These are phyloP conservation scores for Tetradesmus obliquus DNA, from an alignment of 139 green algal species.

Conservation along the genomic window DNA sequence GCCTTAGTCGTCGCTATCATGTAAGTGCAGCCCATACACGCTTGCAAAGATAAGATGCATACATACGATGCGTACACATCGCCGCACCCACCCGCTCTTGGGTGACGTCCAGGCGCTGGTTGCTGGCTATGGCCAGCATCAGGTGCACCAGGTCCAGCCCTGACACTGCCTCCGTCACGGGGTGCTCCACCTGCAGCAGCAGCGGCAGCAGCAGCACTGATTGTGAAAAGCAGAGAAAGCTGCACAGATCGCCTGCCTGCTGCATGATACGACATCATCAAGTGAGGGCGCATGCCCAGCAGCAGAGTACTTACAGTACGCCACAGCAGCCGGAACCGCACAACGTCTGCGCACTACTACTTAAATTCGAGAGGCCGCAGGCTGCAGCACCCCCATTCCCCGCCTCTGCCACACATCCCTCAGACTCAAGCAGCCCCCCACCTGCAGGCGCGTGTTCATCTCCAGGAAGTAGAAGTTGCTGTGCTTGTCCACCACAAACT, in stretches of 20 bases:
- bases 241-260: not conserved
- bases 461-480: slow-evolving; percentile 95
- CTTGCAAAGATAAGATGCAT: not conserved
- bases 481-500: slow-evolving; percentile 94
- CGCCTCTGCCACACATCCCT: too few relatives aligned
- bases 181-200: slow-evolving; percentile 85
- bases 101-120: slow-evolving; percentile 56
- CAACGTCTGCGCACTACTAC: too few relatives aligned
- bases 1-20: not conserved
- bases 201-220: too few relatives aligned
- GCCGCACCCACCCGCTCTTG: slow-evolving; percentile 57
- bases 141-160: slow-evolving; percentile 90
- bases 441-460: slow-evolving; percentile 97
- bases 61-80: not conserved
- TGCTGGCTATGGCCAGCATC: slow-evolving; percentile 87
- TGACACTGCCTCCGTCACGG: slow-evolving; percentile 86
- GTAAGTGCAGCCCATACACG: not conserved
- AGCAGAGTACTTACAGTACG: too few relatives aligned
- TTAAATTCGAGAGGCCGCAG: too few relatives aligned
- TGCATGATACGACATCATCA: not conserved
- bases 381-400: too few relatives aligned
- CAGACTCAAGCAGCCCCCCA: slow-evolving; percentile 41
- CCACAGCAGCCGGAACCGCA: too few relatives aligned
- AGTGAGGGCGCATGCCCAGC: not conserved
- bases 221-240: too few relatives aligned